Evolutionary conservation across 345 rosid species (phyloP).

Genomic region (Citrus reticulata): DNA sequence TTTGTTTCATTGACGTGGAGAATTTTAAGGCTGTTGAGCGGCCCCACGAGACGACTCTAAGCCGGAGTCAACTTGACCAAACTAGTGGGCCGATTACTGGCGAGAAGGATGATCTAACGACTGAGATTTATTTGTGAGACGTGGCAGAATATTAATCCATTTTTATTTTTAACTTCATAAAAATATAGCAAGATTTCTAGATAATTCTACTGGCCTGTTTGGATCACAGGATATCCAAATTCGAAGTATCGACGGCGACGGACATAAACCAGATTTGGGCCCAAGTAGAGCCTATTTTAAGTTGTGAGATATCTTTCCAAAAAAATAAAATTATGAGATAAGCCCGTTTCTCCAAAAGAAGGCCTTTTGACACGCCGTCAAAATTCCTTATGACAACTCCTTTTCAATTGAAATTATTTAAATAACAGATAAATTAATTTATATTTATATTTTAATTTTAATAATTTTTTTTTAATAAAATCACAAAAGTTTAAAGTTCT

Average conservation of each 20-base stretch:
- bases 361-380: too few species aligned
- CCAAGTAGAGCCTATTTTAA: neutral
- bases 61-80: conserved; percentile 15
- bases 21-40: neutral
- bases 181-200: neutral
- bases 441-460: too few species aligned
- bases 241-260: neutral
- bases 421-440: too few species aligned
- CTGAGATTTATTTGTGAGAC: neutral
- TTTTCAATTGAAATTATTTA: too few species aligned
- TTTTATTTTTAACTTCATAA: neutral
- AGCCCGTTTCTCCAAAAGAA: too few species aligned
- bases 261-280: neutral
- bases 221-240: neutral
- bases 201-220: neutral
- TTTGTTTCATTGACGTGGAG: conserved; percentile 48
- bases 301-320: too few species aligned
- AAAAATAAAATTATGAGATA: too few species aligned
- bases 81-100: neutral
- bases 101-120: conserved; percentile 21
- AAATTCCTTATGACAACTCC: too few species aligned
- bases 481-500: too few species aligned
- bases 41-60: conserved; percentile 23
- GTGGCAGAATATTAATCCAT: conserved; percentile 25
- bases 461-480: too few species aligned